Evolutionary conservation across 2,329 filamentous ascomycete genomes (phyloP), one percentile per base, ranked within the genome.

Genomic region (Epichloe festucae): DNA sequence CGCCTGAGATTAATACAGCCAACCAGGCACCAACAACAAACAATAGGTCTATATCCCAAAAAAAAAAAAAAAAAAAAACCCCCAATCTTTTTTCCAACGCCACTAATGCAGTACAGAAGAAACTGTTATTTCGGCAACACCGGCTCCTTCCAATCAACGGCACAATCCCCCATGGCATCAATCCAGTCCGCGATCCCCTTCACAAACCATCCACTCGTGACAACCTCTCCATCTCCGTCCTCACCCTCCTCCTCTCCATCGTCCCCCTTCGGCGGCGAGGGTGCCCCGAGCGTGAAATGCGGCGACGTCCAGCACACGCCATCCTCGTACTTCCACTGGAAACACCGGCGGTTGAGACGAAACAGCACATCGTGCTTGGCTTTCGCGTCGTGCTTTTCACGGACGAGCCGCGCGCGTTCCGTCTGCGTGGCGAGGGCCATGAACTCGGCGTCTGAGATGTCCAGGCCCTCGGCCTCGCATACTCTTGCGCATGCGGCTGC

Each of bases 131-230:
- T 31, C 46, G 48, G 41, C 21, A 48, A 14, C 3, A 31, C 40
- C 3, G 54, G 54, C 35, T 62, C 61, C 53, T 65, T 70, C 72
- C 72, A 75, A 12, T 64, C 62, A 4, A 67, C 60, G 42, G 59
- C 58, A 55, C 73, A 75, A 46, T 73, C 68, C 7, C 73, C 73
- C 59, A 64, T 68, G 17, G 68, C 65, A 7, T 67, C 63, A 48
- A 73, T 71, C 72, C 72, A 75, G 53, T 73, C 67, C 41, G 70
- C 64, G 59, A 75, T 74, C 40, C 72, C 71, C 49, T 70, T 63
- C 36, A 73, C 57, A 52, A 74, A 68, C 72, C 72, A 75, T 2
- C 73, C 73, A 47, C 71, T 73, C 21, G 61, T 65, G 53, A 67
- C 70, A 38, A 10, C 27, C 27, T 31, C 27, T 31, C 59, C 65